Conservation (phyloP, 2,329 filamentous ascomycete species). For the Aspergillus aculeatinus region DNA sequence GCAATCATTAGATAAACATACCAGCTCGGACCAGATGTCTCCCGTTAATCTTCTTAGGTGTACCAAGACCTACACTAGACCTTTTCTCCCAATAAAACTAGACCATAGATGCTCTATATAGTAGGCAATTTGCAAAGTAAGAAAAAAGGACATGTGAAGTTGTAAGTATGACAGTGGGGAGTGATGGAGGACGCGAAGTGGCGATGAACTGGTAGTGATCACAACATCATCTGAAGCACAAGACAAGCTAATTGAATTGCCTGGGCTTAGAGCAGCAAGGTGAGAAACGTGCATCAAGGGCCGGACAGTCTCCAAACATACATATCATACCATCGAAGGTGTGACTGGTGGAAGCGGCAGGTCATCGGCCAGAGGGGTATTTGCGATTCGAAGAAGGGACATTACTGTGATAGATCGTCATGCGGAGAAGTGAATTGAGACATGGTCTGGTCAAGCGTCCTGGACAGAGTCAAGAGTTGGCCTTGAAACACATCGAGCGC, state of each 20-base stretch:
- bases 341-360: not conserved
- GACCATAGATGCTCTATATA: constrained; percentile 24
- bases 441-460: constrained; percentile 20
- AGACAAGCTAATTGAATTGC: not conserved
- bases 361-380: not conserved
- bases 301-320: not conserved
- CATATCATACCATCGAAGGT: not conserved
- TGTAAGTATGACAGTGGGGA: not conserved
- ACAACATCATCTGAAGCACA: not conserved
- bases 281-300: not conserved
- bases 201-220: not conserved
- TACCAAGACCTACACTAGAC: constrained; percentile 17
- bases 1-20: not conserved
- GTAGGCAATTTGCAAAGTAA: constrained; percentile 14
- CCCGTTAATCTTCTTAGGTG: constrained; percentile 11
- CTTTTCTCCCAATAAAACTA: constrained; percentile 14
- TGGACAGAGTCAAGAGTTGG: constrained; percentile 17
- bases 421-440: constrained; percentile 14
- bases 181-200: not conserved
- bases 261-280: not conserved
- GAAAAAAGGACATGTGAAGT: constrained; percentile 1
- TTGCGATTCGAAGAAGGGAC: no score
- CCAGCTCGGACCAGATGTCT: not conserved
- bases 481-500: constrained; percentile 20
- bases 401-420: constrained; percentile 13